A percentile compares a stretch with the other conserved stretches of the same genome.
These are phyloP conservation scores for Avena eriantha DNA, from an alignment of 176 grass and related monocot genomes.

Conservation along the genomic window DNA sequence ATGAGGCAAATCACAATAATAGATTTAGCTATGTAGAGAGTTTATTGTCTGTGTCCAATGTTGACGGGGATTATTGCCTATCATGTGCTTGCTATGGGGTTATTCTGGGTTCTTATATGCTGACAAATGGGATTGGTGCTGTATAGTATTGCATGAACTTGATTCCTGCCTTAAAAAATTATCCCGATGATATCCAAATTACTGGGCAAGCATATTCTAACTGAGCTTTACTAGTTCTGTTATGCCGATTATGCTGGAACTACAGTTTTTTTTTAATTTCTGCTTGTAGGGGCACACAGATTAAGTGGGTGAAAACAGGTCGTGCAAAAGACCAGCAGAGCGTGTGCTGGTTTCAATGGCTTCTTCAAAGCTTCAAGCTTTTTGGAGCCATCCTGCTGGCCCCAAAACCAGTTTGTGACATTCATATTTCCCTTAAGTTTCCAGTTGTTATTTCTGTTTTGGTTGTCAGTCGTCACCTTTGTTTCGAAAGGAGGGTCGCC, in stretches of 20 bases:
- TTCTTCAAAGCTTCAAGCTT: conserved; percentile 76
- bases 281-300: conserved; percentile 28
- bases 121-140: background rate
- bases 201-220: background rate
- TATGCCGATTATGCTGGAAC: background rate
- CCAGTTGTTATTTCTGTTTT: conserved; percentile 15
- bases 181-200: background rate
- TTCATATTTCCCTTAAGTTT: background rate
- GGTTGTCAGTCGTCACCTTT: background rate
- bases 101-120: background rate
- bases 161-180: background rate
- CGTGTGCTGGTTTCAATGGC: conserved; percentile 50
- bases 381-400: conserved; percentile 94
- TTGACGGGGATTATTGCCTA: background rate
- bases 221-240: background rate
- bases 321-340: conserved; percentile 26
- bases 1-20: background rate
- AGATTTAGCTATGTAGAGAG: background rate
- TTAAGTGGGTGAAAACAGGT: conserved; percentile 23
- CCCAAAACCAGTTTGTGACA: conserved; percentile 83
- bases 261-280: background rate
- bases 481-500: background rate
- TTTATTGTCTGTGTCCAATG: background rate
- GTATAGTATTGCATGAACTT: background rate
- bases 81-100: background rate